These are phyloP conservation scores for Umbelopsis sp. DNA, from an alignment of 192 early-diverging fungal genomes.

Conservation along the genomic window DNA sequence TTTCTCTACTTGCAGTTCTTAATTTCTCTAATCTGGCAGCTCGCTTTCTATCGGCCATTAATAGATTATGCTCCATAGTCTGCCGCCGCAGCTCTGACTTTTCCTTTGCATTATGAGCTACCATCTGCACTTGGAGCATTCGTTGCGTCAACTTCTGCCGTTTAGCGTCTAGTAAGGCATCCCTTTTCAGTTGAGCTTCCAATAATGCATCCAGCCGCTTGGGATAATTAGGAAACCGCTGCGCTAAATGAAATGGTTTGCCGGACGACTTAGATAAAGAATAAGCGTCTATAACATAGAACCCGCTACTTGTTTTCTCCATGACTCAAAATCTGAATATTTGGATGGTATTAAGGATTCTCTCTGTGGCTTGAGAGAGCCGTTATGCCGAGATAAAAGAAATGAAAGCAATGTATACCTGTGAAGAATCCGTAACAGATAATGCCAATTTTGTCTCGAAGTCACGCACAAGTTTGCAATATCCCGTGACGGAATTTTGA, in stretches of 20 bases:
- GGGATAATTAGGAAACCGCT: slow-evolving; percentile 24
- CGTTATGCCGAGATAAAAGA: no score
- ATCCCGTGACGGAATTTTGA: no score
- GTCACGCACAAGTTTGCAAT: no score
- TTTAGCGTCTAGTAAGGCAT: slow-evolving; percentile 28
- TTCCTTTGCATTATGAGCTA: slow-evolving; percentile 18
- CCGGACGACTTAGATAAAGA: slow-evolving; percentile 19
- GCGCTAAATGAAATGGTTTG: slow-evolving; percentile 31
- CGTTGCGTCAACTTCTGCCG: slow-evolving; percentile 24
- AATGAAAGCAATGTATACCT: no score
- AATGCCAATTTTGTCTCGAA: no score
- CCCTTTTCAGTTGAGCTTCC: slow-evolving; percentile 26
- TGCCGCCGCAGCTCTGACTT: slow-evolving; percentile 13
- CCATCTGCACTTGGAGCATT: slow-evolving; percentile 21
- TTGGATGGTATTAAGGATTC: not conserved
- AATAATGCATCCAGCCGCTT: not conserved
- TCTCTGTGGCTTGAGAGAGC: not conserved
- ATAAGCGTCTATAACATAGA: slow-evolving; percentile 25
- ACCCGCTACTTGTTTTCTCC: slow-evolving; percentile 22
- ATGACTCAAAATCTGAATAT: not conserved
- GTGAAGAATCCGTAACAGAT: no score
- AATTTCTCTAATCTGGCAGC: slow-evolving; percentile 25
- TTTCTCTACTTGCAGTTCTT: slow-evolving; percentile 22
- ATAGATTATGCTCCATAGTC: slow-evolving; percentile 14
- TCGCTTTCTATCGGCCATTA: slow-evolving; percentile 25